A percentile compares a stretch with the other conserved stretches of the same genome.
Evolutionary conservation across 176 grass and related monocot species (phyloP).

Genomic region (Elymus sibiricus): DNA sequence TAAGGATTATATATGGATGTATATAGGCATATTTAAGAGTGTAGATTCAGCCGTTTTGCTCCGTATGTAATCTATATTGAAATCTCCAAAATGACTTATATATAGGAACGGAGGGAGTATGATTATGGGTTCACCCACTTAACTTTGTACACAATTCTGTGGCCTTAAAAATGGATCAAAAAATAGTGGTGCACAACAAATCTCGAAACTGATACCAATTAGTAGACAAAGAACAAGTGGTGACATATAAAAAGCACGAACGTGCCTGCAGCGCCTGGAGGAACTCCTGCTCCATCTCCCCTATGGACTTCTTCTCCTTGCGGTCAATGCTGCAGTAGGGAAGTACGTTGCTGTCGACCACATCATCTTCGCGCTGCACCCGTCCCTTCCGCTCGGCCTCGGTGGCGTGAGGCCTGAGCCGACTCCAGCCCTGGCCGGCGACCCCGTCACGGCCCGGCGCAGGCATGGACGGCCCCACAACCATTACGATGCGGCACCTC

Average conservation of each 20-base stretch:
- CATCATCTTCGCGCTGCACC: conserved; percentile 29
- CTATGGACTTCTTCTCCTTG: conserved; percentile 76
- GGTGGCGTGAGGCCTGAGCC: conserved; percentile 20
- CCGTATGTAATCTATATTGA: no score
- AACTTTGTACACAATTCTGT: neutral
- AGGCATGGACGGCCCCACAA: neutral
- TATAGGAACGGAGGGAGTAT: no score
- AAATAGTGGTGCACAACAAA: neutral
- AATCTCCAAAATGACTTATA: no score
- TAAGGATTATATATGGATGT: no score
- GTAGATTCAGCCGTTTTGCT: no score
- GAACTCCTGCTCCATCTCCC: conserved; percentile 96
- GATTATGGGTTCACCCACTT: neutral
- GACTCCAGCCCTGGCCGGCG: neutral
- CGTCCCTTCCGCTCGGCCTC: conserved; percentile 21
- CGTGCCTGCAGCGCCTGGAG: conserved; percentile 77
- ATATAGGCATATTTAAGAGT: no score
- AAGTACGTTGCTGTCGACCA: conserved; percentile 72
- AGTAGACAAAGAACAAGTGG: neutral
- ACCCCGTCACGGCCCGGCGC: neutral
- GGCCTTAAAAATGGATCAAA: neutral
- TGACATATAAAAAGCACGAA: neutral
- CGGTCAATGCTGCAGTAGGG: conserved; percentile 81
- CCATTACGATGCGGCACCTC: neutral
- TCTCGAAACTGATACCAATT: neutral